Evolutionary conservation across 2,329 filamentous ascomycete species (phyloP).

Genomic region (Fusarium sp.): DNA sequence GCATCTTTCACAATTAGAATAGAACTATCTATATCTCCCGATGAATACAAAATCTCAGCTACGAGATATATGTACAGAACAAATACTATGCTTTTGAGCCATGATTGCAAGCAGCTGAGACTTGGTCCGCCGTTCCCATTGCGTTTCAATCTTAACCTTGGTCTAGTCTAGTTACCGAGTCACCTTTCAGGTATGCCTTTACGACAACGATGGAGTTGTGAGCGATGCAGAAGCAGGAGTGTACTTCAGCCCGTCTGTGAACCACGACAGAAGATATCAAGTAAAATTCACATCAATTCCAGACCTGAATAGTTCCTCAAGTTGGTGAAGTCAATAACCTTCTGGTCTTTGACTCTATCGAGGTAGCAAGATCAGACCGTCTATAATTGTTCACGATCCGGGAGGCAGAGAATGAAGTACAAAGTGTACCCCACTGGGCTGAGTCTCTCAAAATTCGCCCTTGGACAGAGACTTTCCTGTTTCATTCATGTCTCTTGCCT

Average conservation of each 20-base stretch:
- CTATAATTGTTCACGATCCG: too few species aligned
- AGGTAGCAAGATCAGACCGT: too few species aligned
- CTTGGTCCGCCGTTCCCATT: fast-evolving
- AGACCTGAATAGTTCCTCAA: too few species aligned
- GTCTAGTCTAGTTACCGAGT: background rate
- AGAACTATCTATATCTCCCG: background rate
- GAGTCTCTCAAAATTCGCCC: fast-evolving
- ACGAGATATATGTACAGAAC: background rate
- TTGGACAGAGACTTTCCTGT: background rate
- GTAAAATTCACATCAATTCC: too few species aligned
- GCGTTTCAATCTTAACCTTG: fast-evolving
- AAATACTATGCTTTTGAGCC: background rate
- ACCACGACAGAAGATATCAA: too few species aligned
- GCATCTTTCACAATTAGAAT: background rate
- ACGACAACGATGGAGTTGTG: too few species aligned
- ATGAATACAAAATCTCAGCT: background rate
- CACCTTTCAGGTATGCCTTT: too few species aligned
- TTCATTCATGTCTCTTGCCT: background rate
- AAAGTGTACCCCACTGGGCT: fast-evolving
- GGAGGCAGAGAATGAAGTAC: fast-evolving
- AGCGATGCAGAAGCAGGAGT: too few species aligned
- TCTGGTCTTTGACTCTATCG: too few species aligned
- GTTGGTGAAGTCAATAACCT: background rate
- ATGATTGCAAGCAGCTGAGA: background rate
- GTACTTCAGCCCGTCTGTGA: too few species aligned